These are phyloP conservation scores for Boletellus ananas DNA, from an alignment of 768 basidiomycete species.

Conservation along the genomic window DNA sequence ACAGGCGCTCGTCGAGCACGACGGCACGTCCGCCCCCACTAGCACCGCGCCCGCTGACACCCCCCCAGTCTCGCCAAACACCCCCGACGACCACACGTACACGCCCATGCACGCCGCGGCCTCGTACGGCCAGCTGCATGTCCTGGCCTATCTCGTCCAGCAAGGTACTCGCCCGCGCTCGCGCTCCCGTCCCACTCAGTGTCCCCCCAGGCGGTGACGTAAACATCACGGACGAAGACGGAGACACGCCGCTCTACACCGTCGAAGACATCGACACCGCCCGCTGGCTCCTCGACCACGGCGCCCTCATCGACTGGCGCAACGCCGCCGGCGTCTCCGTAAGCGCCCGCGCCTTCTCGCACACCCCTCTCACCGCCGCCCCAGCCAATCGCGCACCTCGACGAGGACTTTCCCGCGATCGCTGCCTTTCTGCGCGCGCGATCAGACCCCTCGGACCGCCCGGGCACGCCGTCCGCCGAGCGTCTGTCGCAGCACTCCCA, in stretches of 20 bases:
- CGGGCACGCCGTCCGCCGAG: conserved; percentile 4
- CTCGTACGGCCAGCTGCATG: conserved; percentile 77
- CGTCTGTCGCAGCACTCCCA: conserved; percentile 64
- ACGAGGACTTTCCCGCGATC: conserved; percentile 68
- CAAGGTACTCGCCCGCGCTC: conserved; percentile 42
- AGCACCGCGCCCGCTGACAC: neutral
- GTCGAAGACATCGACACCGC: conserved; percentile 82
- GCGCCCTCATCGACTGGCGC: conserved; percentile 56
- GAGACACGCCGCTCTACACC: conserved; percentile 89
- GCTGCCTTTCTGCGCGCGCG: conserved; percentile 55
- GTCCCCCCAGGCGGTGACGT: conserved; percentile 69
- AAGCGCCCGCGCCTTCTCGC: conserved; percentile 36
- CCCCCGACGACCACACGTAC: conserved; percentile 68
- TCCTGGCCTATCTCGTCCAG: conserved; percentile 76
- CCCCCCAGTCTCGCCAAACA: conserved; percentile 62
- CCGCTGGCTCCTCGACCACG: conserved; percentile 71
- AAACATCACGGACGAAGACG: conserved; percentile 80
- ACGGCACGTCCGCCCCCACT: conserved; percentile 42
- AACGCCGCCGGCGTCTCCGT: conserved; percentile 80
- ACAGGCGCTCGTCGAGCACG: conserved; percentile 58
- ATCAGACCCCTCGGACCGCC: conserved; percentile 14
- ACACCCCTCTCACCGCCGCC: conserved; percentile 8
- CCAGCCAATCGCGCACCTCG: conserved; percentile 63
- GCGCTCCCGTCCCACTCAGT: neutral
- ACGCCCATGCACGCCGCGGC: conserved; percentile 95